Conservation (phyloP, 257 asterid species). For the Misopates orontium region DNA sequence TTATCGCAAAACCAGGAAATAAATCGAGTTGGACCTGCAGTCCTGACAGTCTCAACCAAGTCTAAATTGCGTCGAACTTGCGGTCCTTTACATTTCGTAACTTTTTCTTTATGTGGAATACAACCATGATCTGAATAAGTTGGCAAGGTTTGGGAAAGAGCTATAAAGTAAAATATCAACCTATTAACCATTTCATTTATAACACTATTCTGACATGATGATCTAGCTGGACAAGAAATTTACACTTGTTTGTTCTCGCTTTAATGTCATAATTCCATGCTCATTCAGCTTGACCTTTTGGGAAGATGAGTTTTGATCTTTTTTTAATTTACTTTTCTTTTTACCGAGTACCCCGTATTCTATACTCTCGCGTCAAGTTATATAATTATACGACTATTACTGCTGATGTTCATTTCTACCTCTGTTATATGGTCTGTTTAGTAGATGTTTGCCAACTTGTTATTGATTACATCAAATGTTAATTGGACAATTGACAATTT, state of each 20-base stretch:
- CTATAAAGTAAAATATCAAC: not conserved
- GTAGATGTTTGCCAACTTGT: not conserved
- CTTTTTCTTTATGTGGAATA: constrained; percentile 5
- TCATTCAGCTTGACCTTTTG: not conserved
- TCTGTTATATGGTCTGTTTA: not conserved
- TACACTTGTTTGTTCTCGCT: not conserved
- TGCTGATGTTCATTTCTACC: constrained; percentile 4
- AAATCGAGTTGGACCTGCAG: no score
- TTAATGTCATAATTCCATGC: constrained; percentile 1
- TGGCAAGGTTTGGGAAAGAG: not conserved
- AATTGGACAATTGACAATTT: constrained; percentile 9
- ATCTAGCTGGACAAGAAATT: not conserved
- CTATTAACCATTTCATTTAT: not conserved
- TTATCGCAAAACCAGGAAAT: no score
- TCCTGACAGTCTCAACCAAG: no score
- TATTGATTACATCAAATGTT: constrained; percentile 7
- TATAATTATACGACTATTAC: not conserved
- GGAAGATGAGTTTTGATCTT: no score
- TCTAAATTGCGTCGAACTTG: no score
- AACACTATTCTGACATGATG: not conserved
- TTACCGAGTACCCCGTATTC: no score
- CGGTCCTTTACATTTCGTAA: constrained; percentile 19
- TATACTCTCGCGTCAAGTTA: no score
- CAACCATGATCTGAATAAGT: constrained; percentile 1
- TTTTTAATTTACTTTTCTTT: no score